Base-by-base conservation (phyloP, 1,139 yeast genomes). In the Yamadazyma atmosphaerica region DNA sequence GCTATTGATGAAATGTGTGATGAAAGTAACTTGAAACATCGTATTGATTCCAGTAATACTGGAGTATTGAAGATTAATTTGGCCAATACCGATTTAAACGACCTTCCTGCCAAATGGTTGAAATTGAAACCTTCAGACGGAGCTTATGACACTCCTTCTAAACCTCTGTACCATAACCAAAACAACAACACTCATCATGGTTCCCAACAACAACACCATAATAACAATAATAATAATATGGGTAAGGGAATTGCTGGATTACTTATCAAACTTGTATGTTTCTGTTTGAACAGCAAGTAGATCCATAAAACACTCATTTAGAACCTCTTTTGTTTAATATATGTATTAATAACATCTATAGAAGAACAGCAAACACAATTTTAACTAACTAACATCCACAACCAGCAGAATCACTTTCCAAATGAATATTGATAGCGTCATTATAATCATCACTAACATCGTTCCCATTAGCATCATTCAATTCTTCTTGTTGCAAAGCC, bases 401-500 rank as follows among this genome's bases (percentile, higher is more conserved):
- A 10, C 83, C 77, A 42, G 80, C 72, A 40, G 78, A 68, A 43
- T 88, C 96, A 39, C 83, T 83, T 55, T 90, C 98, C 56, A 90
- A 77, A 58, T 88, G 94, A 55, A 92, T 90, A 62, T 90, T 90
- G 48, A 92, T 90, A 32, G 98, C 97, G 63, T 92, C 98, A 38
- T 94, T 86, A 61, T 88, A 90, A 62, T 92, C 98, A 45, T 71
- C 76, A 45, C 63, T 66, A 28, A 62, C 73, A 56, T 89, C 96
- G 52, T 83, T 85, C 49, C 86, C 88, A 45, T 86, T 88, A 47
- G 86, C 86, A 37, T 92, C 94, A 50, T 85, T 89, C 54, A 83
- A 84, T 59, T 86, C 94, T 60, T 90, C 96, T 60, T 85, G 94
- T 56, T 84, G 90, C 53, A 92, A 72, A 0, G 98, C 98, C 71